Conservation (phyloP, 2,329 filamentous ascomycete genomes). For the Geosmithia morbida region DNA sequence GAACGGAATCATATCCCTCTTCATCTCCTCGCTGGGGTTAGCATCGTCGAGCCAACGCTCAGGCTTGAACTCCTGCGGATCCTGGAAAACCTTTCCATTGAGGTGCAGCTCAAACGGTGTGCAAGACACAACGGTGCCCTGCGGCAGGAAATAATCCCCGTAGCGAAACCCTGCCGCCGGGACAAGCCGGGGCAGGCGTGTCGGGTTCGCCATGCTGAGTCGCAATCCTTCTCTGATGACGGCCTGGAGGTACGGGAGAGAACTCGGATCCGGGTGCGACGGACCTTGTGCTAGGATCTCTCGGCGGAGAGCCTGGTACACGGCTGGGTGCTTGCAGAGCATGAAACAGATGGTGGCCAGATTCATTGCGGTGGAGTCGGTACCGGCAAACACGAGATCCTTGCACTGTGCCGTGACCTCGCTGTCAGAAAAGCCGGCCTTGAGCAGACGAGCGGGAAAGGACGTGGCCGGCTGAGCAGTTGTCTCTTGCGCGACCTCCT, state of each 20-base stretch:
- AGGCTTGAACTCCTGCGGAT: conserved; percentile 26
- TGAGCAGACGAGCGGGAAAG: conserved; percentile 32
- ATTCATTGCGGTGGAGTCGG: conserved; percentile 37
- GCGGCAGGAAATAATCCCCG: conserved; percentile 22
- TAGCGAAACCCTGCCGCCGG: conserved; percentile 12
- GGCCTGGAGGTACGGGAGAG: conserved; percentile 48
- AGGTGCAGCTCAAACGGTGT: conserved; percentile 30
- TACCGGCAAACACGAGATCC: conserved; percentile 39
- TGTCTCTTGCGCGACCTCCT: conserved; percentile 18
- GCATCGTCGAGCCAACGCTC: conserved; percentile 26
- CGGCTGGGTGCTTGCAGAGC: conserved; percentile 23
- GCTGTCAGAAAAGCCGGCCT: conserved; percentile 21
- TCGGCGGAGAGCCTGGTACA: conserved; percentile 11
- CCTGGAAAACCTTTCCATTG: conserved; percentile 24
- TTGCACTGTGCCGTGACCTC: conserved; percentile 36
- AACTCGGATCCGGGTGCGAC: conserved; percentile 16
- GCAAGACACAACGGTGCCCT: conserved; percentile 27
- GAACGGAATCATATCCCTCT: conserved; percentile 29
- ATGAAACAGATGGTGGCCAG: conserved; percentile 30
- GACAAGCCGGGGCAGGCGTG: conserved; percentile 30
- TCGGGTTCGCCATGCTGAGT: conserved; percentile 35
- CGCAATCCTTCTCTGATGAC: conserved; percentile 34
- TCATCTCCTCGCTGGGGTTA: conserved; percentile 4
- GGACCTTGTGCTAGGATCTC: neutral
- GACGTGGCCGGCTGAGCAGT: neutral